Evolutionary conservation across 768 basidiomycete species (phyloP), one percentile per base, ranked within the genome.

Genomic region (Auricularia cornea): DNA sequence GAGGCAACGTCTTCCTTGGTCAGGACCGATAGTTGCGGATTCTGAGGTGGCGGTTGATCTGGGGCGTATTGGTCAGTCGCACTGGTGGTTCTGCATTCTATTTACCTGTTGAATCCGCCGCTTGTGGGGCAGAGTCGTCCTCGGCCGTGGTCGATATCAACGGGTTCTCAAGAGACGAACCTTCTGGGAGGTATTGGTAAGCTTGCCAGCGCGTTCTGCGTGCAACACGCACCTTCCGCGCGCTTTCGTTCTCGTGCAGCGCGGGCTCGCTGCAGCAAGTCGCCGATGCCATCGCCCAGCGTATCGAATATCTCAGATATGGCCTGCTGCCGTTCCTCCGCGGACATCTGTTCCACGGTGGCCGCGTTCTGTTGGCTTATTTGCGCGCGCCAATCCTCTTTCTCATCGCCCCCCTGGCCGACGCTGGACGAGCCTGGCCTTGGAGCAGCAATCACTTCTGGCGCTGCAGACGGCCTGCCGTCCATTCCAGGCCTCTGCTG

Each of bases 321-420:
- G 72, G 89, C 92, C 60, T 81, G 72, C 65, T 87, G 84, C 11
- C 85, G 78, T 71, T 94, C 89, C 18, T 84, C 84, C 12, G 83
- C 81, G 2, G 81, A 80, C 94, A 95, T 95, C 1, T 69, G 72
- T 20, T 82, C 83, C 2, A 95, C 66, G 23, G 59, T 40, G 20
- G 40, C 30, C 14, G 62, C 78, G 66, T 95, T 94, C 69, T 92
- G 89, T 62, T 78, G 77, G 67, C 83, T 84, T 61, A 86, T 82
- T 68, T 83, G 83, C 11, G 73, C 74, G 62, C 83, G 77, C 81
- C 87, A 86, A 59, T 77, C 75, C 65, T 71, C 65, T 29, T 62
- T 67, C 10, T 62, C 48, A 73, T 77, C 40, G 74, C 38, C 75
- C 78, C 2, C 82, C 79, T 18, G 80, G 14, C 28, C 5, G 18